phyloP scores from a whole-genome alignment of 306 rosid genomes.

The Datisca glomerata region DNA sequence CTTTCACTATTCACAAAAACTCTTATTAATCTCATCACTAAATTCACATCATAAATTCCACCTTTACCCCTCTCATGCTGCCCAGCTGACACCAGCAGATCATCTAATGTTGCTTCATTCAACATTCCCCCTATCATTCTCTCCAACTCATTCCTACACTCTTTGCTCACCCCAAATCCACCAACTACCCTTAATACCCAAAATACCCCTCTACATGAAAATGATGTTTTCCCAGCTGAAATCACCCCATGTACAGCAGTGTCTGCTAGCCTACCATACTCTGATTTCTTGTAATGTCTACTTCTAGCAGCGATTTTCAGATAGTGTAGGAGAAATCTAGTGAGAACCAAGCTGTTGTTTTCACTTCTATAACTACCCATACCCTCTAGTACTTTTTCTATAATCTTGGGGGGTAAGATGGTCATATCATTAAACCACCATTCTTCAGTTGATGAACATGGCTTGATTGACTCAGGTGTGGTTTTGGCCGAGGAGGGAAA shows the following conservation, averaged over 20 bases:
- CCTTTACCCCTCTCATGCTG: slow-evolving; percentile 11
- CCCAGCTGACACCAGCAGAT: slow-evolving; percentile 40
- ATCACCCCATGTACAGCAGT: slow-evolving; percentile 49
- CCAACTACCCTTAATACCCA: slow-evolving; percentile 51
- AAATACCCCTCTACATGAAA: slow-evolving; percentile 60
- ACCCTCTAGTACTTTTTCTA: slow-evolving; percentile 35
- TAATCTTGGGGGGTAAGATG: slow-evolving; percentile 41
- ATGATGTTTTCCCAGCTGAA: slow-evolving; percentile 25
- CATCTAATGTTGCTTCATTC: slow-evolving; percentile 61
- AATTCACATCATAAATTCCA: slow-evolving; percentile 54
- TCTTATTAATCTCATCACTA: slow-evolving; percentile 49
- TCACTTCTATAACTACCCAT: slow-evolving; percentile 32
- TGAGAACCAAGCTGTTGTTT: slow-evolving; percentile 39
- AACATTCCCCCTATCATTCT: slow-evolving; percentile 54
- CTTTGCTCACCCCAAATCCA: slow-evolving; percentile 35
- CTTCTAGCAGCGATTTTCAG: slow-evolving; percentile 27
- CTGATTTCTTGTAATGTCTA: slow-evolving; percentile 14
- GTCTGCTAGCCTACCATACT: slow-evolving; percentile 43
- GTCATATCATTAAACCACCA: slow-evolving; percentile 83
- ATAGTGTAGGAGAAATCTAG: slow-evolving; percentile 63
- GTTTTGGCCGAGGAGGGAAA: slow-evolving; percentile 27
- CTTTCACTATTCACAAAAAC: slow-evolving; percentile 31
- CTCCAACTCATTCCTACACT: slow-evolving; percentile 43
- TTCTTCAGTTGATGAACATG: too few relatives aligned
- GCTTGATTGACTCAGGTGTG: too few relatives aligned